Evolutionary conservation across 73 alveolate species (phyloP), one percentile per base, ranked within the genome.

Genomic region (Diophrys appendiculata): DNA sequence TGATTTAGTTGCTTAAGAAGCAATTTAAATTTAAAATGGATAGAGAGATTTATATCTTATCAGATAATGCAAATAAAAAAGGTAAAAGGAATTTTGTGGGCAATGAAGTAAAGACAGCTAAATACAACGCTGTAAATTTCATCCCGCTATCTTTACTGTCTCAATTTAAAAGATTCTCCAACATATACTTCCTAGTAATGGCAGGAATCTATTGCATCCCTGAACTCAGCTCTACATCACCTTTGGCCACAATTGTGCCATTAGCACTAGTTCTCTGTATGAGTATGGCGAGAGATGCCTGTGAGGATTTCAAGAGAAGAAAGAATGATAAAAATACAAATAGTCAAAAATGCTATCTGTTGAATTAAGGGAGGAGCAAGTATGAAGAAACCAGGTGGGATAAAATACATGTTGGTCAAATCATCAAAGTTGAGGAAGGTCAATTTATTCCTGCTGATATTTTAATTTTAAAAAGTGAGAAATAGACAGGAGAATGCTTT

Each of bases 121-220:
- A 92, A 73, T 92, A 89, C 91, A 88, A 79, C 69, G 82, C 78
- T 54, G 25, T 69, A 31, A 80, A 67, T 75, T 75, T 88, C 55
- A 60, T 92, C 52, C 97, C 97, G 23, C 69, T 82, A 81, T 72
- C 89, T 1, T 29, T 92, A 55, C 76, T 92, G 69, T 75, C 68
- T 52, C 96, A 95, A 90, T 88, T 95, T 78, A 84, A 93, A 56
- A 76, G 97, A 28, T 77, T 90, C 29, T 93, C 93, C 34, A 95
- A 95, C 68, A 78, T 92, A 32, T 95, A 95, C 78, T 90, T 95
- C 89, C 77, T 95, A 75, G 68, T 83, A 25, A 84, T 90, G 34
- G 87, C 98, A 28, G 78, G 92, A 33, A 75, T 95, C 69, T 88
- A 85, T 74, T 60, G 84, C 35, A 65, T 95, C 55, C 94, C 88